phyloP scores from a whole-genome alignment of 768 basidiomycete genomes.

The Mycena kentingensis region DNA sequence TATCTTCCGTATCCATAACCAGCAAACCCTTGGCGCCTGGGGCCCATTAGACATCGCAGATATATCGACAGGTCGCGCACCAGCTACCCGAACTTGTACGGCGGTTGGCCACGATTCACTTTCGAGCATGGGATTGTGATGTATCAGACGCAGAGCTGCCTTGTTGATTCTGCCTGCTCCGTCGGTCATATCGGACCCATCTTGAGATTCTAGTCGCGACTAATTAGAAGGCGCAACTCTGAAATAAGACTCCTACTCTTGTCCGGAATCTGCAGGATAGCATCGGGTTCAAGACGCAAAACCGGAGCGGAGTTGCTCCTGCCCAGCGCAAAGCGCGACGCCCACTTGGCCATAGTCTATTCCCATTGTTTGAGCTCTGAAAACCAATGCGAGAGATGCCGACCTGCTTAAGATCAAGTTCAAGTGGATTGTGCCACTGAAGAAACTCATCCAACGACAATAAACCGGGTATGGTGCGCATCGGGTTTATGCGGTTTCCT shows the following conservation, averaged over 20 bases:
- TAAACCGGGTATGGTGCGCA: conserved; percentile 8
- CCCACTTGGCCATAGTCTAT: conserved; percentile 54
- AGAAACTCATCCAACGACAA: conserved; percentile 44
- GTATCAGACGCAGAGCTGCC: conserved; percentile 29
- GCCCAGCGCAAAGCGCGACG: conserved; percentile 47
- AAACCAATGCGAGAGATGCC: background rate
- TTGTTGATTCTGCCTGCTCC: conserved; percentile 41
- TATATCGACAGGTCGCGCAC: conserved; percentile 14
- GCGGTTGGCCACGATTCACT: conserved; percentile 39
- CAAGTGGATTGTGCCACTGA: conserved; percentile 46
- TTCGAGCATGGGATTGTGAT: conserved; percentile 29
- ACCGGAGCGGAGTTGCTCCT: conserved; percentile 55
- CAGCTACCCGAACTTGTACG: conserved; percentile 40
- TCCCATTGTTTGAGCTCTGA: conserved; percentile 4
- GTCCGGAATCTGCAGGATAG: conserved; percentile 38
- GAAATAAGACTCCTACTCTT: conserved; percentile 22
- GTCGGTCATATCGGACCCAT: conserved; percentile 42
- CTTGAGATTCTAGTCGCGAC: conserved; percentile 27
- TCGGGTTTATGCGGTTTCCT: conserved; percentile 25
- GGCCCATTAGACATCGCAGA: background rate
- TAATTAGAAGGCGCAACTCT: conserved; percentile 14
- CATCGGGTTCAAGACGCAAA: conserved; percentile 29
- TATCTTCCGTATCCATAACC: conserved; percentile 31
- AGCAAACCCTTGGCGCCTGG: conserved; percentile 30
- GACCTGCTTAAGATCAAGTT: conserved; percentile 45